Percentiles rank a stretch among this genome's conserved stretches.
These are phyloP conservation scores for Tympanopsis confertula DNA, from an alignment of 2,329 filamentous ascomycete species.

Conservation along the genomic window DNA sequence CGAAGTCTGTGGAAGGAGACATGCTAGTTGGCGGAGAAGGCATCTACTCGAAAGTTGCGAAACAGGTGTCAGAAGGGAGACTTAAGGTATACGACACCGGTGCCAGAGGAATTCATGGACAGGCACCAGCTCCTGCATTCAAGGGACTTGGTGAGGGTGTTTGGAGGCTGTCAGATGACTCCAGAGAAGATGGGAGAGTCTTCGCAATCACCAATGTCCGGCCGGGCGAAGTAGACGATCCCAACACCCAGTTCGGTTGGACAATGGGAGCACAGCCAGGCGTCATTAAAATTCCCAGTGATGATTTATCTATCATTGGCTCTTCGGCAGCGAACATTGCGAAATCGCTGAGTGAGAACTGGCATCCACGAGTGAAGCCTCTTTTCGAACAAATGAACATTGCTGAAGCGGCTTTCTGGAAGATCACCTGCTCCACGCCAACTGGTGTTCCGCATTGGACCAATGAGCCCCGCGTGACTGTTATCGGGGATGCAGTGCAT, in stretches of 20 bases:
- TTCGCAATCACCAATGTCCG: conserved; percentile 55
- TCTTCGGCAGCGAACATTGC: conserved; percentile 43
- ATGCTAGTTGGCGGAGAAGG: conserved; percentile 53
- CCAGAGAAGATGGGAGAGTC: conserved; percentile 29
- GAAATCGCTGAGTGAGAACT: conserved; percentile 37
- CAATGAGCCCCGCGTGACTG: conserved; percentile 43
- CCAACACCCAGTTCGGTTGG: conserved; percentile 47
- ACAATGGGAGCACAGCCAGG: conserved; percentile 47
- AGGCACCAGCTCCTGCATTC: conserved; percentile 50
- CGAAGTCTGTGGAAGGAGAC: conserved; percentile 42
- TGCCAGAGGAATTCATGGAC: conserved; percentile 52
- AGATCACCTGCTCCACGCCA: conserved; percentile 51
- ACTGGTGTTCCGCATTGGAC: conserved; percentile 47
- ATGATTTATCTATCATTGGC: conserved; percentile 47
- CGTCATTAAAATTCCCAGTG: conserved; percentile 42
- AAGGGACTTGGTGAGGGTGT: conserved; percentile 52
- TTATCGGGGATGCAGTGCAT: conserved; percentile 46
- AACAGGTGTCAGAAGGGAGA: conserved; percentile 42
- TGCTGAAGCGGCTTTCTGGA: conserved; percentile 50
- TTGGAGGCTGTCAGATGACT: conserved; percentile 37
- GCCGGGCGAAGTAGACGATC: conserved; percentile 44
- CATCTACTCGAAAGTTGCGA: conserved; percentile 46
- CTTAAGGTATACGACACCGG: conserved; percentile 54
- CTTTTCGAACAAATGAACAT: conserved; percentile 47
- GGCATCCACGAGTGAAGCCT: conserved; percentile 41